Evolutionary conservation across 345 rosid species (phyloP).

Genomic region (Xanthoceras sorbifolium): DNA sequence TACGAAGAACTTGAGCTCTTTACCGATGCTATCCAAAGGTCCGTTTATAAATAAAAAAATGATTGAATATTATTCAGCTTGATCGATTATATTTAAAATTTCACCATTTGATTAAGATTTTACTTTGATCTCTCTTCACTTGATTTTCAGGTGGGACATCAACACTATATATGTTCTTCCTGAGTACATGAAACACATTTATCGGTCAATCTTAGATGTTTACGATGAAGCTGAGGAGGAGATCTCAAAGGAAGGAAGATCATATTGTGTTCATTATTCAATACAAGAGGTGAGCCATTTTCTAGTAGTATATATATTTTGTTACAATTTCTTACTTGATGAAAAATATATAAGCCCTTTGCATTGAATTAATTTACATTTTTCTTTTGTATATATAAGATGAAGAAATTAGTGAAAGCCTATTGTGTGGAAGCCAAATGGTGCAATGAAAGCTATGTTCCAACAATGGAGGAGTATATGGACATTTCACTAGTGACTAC

Average conservation of each 20-base stretch:
- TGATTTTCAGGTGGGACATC: slow-evolving; percentile 24
- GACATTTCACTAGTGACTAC: slow-evolving; percentile 18
- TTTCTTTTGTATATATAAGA: too few relatives aligned
- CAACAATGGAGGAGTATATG: slow-evolving; percentile 36
- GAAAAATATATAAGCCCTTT: too few relatives aligned
- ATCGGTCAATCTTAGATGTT: slow-evolving; percentile 8
- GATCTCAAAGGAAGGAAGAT: slow-evolving; percentile 4
- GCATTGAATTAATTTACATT: too few relatives aligned
- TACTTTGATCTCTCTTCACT: too few relatives aligned
- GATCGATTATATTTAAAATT: too few relatives aligned
- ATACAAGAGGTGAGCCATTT: neutral
- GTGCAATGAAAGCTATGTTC: slow-evolving; percentile 18
- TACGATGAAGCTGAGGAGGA: slow-evolving; percentile 17
- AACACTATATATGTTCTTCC: slow-evolving; percentile 12
- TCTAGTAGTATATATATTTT: too few relatives aligned
- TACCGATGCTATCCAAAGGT: neutral
- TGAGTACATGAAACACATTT: slow-evolving; percentile 19
- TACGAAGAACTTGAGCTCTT: slow-evolving; percentile 23
- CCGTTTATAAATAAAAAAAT: neutral
- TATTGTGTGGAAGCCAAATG: slow-evolving; percentile 38
- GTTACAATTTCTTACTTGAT: too few relatives aligned
- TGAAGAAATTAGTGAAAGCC: neutral
- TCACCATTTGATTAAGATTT: too few relatives aligned
- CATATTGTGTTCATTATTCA: neutral
- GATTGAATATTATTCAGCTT: too few relatives aligned